Evolutionary conservation across 1,284 basidiomycete genomes (phyloP).

Genomic region (Fomitopsis betulina): DNA sequence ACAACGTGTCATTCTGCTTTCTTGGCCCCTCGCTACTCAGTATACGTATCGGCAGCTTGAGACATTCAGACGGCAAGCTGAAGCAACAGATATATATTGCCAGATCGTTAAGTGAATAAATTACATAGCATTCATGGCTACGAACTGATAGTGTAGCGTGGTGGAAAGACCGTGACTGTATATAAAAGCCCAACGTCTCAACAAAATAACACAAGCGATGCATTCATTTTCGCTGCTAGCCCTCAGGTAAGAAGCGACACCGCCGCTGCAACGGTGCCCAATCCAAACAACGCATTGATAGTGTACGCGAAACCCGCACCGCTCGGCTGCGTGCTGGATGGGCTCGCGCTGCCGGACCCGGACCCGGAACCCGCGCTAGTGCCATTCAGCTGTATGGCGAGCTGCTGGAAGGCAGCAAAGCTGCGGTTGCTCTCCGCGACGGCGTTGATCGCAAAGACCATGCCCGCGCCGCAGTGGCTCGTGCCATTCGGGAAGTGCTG

Average conservation of each 20-base stretch:
- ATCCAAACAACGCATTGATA: background rate
- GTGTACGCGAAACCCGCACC: background rate
- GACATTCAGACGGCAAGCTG: background rate
- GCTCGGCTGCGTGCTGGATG: conserved; percentile 1
- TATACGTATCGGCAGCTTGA: background rate
- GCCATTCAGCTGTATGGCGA: conserved; percentile 32
- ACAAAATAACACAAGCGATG: background rate
- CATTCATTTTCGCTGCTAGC: background rate
- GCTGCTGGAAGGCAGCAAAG: conserved; percentile 36
- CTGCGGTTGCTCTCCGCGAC: conserved; percentile 33
- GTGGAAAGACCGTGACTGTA: background rate
- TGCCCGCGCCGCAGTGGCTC: conserved; percentile 37
- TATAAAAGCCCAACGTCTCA: no score
- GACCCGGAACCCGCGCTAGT: conserved; percentile 18
- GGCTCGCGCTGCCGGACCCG: background rate
- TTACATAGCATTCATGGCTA: background rate
- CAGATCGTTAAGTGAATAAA: background rate
- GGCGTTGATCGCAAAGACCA: conserved; percentile 43
- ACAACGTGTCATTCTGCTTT: background rate
- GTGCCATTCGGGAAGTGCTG: conserved; percentile 27
- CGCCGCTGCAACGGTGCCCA: background rate
- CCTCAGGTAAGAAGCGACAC: background rate
- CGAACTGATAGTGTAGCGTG: no score
- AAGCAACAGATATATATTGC: background rate
- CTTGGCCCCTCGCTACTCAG: background rate